Evolutionary conservation across 352 stramenopile species (phyloP).

Genomic region (Globisporangium mamillatum): DNA sequence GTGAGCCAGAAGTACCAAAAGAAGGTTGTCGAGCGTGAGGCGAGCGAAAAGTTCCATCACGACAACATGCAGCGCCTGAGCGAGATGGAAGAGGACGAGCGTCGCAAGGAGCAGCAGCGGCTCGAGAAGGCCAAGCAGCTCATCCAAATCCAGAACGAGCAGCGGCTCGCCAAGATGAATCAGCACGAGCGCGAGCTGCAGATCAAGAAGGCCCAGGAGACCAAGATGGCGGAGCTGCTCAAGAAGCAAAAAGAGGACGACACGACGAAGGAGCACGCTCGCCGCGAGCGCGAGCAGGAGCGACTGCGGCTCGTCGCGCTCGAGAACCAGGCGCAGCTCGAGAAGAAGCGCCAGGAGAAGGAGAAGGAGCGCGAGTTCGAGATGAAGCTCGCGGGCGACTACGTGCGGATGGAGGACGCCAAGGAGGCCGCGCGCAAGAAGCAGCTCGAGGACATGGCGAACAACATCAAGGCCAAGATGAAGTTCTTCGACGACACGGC

Average conservation of each 20-base stretch:
- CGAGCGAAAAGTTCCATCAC: slow-evolving; percentile 47
- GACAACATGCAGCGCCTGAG: slow-evolving; percentile 45
- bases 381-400: slow-evolving; percentile 64
- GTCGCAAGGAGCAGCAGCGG: slow-evolving; percentile 46
- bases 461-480: slow-evolving; percentile 80
- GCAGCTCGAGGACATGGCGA: slow-evolving; percentile 68
- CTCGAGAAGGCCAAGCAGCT: slow-evolving; percentile 57
- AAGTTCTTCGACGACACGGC: slow-evolving; percentile 83
- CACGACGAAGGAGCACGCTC: slow-evolving; percentile 36
- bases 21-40: slow-evolving; percentile 34
- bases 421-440: slow-evolving; percentile 62
- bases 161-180: slow-evolving; percentile 55
- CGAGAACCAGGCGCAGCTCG: slow-evolving; percentile 66
- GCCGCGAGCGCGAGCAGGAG: slow-evolving; percentile 43
- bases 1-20: slow-evolving; percentile 43
- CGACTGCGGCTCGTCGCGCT: slow-evolving; percentile 52
- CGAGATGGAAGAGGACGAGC: slow-evolving; percentile 55
- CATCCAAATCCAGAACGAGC: slow-evolving; percentile 66
- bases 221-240: slow-evolving; percentile 45
- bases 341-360: slow-evolving; percentile 52
- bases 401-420: slow-evolving; percentile 67
- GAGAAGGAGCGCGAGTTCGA: slow-evolving; percentile 57
- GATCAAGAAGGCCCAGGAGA: slow-evolving; percentile 52
- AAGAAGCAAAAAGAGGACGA: slow-evolving; percentile 57
- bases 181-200: slow-evolving; percentile 47